These are phyloP conservation scores for Calonectria hongkongensis DNA, from an alignment of 2,329 filamentous ascomycete species.

Conservation along the genomic window DNA sequence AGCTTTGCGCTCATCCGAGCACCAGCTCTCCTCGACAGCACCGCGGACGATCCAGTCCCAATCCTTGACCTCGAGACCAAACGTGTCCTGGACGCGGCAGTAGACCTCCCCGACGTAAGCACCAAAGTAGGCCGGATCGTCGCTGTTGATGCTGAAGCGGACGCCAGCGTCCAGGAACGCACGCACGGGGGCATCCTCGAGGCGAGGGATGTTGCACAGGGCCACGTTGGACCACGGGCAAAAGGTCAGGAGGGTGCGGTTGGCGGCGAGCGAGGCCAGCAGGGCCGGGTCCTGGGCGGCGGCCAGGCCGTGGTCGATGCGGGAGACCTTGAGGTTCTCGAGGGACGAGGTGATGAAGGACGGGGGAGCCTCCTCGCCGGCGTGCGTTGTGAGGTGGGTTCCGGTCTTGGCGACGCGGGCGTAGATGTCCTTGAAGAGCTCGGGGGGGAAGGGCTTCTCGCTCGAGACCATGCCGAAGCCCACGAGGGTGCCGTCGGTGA, in stretches of 20 bases:
- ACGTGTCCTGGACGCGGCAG: constrained; percentile 83
- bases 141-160: constrained; percentile 83
- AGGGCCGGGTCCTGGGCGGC: constrained; percentile 76
- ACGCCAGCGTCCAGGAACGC: constrained; percentile 78
- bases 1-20: constrained; percentile 76
- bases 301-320: constrained; percentile 85
- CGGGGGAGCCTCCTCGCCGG: constrained; percentile 83
- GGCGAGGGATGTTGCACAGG: constrained; percentile 51
- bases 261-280: constrained; percentile 73
- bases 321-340: constrained; percentile 75
- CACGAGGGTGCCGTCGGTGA: constrained; percentile 71
- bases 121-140: constrained; percentile 86
- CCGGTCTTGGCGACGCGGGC: constrained; percentile 66
- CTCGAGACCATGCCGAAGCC: constrained; percentile 83
- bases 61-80: constrained; percentile 76
- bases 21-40: constrained; percentile 82
- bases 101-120: constrained; percentile 84
- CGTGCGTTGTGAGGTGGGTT: constrained; percentile 81
- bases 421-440: constrained; percentile 79
- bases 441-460: constrained; percentile 73
- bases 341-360: constrained; percentile 79
- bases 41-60: constrained; percentile 79
- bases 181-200: constrained; percentile 72
- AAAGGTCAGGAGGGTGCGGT: constrained; percentile 78
- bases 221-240: constrained; percentile 84